Evolutionary conservation across 192 early-diverging fungal genomes (phyloP).

Genomic region (Pilaira anomala): DNA sequence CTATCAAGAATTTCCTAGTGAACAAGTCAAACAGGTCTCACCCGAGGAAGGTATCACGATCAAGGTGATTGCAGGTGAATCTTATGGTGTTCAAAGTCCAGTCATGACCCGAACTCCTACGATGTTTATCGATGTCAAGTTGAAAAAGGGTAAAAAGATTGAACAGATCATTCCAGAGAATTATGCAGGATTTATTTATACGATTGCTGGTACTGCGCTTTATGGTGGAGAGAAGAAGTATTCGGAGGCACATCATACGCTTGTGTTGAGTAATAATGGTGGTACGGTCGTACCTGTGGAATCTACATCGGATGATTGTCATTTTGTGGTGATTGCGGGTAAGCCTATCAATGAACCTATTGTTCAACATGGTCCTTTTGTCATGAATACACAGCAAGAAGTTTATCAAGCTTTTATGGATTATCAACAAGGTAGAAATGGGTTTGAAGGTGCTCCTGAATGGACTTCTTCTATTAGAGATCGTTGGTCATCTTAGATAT

Average conservation of each 20-base stretch:
- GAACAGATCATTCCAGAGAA: constrained; percentile 54
- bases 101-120: constrained; percentile 79
- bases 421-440: constrained; percentile 58
- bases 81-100: constrained; percentile 62
- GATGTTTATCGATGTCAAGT: constrained; percentile 72
- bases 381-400: constrained; percentile 55
- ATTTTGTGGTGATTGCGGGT: constrained; percentile 37
- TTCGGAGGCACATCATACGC: constrained; percentile 39
- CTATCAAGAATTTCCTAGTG: constrained; percentile 68
- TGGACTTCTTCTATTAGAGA: constrained; percentile 46
- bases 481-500: constrained; percentile 7
- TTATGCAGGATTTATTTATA: constrained; percentile 61
- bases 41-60: constrained; percentile 53
- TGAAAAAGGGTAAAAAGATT: constrained; percentile 55
- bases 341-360: constrained; percentile 51
- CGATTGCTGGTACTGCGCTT: constrained; percentile 47
- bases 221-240: constrained; percentile 48
- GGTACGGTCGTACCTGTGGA: constrained; percentile 41
- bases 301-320: constrained; percentile 27
- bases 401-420: constrained; percentile 53
- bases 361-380: constrained; percentile 64
- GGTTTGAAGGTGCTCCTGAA: constrained; percentile 62
- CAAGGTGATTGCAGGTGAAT: constrained; percentile 88
- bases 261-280: constrained; percentile 39
- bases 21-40: constrained; percentile 60